Evolutionary conservation across 495 filamentous ascomycete genomes (phyloP).

Genomic region (Trichoderma parareesei): DNA sequence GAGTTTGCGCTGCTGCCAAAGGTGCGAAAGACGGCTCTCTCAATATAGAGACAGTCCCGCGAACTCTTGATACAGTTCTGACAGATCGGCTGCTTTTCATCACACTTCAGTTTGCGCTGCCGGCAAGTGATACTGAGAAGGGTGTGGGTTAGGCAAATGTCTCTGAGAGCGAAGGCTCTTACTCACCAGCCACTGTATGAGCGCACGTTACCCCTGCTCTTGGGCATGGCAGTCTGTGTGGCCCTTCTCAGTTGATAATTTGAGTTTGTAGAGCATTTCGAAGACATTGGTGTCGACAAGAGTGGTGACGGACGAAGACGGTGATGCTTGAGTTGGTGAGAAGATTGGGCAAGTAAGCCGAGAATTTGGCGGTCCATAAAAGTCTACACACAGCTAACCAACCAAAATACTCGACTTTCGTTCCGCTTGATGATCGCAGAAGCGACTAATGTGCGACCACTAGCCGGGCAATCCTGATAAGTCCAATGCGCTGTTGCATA

Average conservation of each 20-base stretch:
- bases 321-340: background rate
- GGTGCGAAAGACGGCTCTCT: background rate
- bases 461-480: too few relatives aligned
- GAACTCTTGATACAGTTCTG: background rate
- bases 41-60: background rate
- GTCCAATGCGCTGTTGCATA: too few relatives aligned
- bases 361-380: background rate
- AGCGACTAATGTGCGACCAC: too few relatives aligned
- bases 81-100: background rate
- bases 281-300: background rate
- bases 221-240: background rate
- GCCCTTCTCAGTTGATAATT: background rate
- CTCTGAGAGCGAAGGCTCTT: background rate
- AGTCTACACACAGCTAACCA: too few relatives aligned
- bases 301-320: background rate
- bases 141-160: background rate
- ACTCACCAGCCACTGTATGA: constrained; percentile 4
- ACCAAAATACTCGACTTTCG: too few relatives aligned
- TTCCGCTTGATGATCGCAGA: too few relatives aligned
- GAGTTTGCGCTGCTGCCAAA: background rate
- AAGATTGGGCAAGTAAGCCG: background rate
- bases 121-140: background rate
- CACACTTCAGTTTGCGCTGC: background rate
- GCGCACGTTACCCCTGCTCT: background rate
- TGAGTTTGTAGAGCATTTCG: background rate